Conservation (phyloP, 495 filamentous ascomycete species). For the Penicillium psychrofluorescens region DNA sequence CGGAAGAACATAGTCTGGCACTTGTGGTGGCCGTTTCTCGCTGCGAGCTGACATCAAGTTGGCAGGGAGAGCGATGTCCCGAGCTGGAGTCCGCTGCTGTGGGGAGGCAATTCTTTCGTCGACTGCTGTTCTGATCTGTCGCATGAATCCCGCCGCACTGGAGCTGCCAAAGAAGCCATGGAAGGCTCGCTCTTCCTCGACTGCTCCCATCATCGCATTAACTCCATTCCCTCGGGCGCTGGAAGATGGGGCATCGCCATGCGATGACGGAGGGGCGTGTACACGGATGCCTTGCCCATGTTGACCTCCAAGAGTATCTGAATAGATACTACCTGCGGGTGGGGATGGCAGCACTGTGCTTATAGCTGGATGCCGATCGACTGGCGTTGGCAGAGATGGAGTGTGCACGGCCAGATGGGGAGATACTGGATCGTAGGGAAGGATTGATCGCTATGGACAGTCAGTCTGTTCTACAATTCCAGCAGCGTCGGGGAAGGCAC, state of each 20-base stretch:
- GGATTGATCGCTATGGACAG: too few relatives aligned
- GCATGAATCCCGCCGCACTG: constrained; percentile 31
- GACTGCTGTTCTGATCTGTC: constrained; percentile 29
- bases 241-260: too few relatives aligned
- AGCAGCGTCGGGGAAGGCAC: background rate
- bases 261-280: background rate
- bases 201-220: constrained; percentile 33
- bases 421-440: background rate
- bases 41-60: constrained; percentile 10
- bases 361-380: too few relatives aligned
- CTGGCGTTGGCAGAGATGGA: too few relatives aligned
- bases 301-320: background rate
- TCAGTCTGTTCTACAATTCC: too few relatives aligned
- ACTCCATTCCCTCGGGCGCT: constrained; percentile 13
- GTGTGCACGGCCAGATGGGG: background rate
- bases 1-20: constrained; percentile 28
- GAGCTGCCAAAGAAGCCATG: constrained; percentile 33
- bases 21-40: constrained; percentile 1
- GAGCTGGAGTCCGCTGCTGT: constrained; percentile 7
- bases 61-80: constrained; percentile 5
- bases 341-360: background rate
- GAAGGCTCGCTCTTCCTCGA: constrained; percentile 25
- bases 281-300: background rate
- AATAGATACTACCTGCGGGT: background rate
- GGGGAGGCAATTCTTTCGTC: constrained; percentile 22